A percentile compares a stretch with the other conserved stretches of the same genome.
phyloP scores from a whole-genome alignment of 225 moss, liverwort and hornwort species.

The Physcomitrium patens region DNA sequence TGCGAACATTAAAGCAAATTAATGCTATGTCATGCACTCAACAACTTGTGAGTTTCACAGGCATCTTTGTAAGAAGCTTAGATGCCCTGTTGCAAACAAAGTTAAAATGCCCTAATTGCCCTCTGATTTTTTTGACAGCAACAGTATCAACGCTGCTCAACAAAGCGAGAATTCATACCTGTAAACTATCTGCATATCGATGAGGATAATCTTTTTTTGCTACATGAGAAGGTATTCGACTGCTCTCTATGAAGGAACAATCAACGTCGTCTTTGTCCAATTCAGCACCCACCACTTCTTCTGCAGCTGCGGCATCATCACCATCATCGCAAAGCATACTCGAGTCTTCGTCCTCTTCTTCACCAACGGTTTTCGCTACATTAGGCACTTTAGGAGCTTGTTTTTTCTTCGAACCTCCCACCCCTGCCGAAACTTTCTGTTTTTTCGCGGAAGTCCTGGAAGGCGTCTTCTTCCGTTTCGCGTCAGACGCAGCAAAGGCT shows the following conservation, averaged over 20 bases:
- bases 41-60: neutral
- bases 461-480: conserved; percentile 50
- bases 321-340: conserved; percentile 32
- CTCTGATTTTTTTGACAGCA: neutral
- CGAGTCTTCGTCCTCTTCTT: conserved; percentile 36
- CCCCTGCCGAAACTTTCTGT: conserved; percentile 35
- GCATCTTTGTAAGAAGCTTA: too few relatives aligned
- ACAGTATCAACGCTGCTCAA: neutral
- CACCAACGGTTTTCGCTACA: neutral
- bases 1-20: conserved; percentile 26
- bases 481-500: conserved; percentile 10
- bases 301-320: conserved; percentile 32
- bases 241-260: conserved; percentile 56
- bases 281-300: conserved; percentile 27
- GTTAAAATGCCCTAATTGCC: neutral
- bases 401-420: neutral
- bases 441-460: conserved; percentile 40
- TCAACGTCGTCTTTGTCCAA: conserved; percentile 57
- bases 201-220: conserved; percentile 53
- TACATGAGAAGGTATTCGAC: conserved; percentile 53
- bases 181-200: conserved; percentile 39
- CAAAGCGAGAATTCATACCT: conserved; percentile 25
- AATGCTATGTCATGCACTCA: neutral
- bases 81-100: neutral
- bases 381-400: neutral